Conservation (phyloP, 129 eudicot species). For the Dittrichia graveolens region DNA sequence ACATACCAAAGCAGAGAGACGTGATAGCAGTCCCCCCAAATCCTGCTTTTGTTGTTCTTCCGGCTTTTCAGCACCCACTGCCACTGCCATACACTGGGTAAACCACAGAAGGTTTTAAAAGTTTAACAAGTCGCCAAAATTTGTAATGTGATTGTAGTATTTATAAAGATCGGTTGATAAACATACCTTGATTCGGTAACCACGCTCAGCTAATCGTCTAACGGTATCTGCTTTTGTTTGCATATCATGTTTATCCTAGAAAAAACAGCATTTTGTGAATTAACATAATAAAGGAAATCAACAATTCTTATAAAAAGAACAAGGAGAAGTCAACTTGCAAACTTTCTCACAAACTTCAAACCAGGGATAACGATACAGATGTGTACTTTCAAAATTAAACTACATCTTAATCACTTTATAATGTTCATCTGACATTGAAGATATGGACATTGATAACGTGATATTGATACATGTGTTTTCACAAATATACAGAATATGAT, state of each 20-base stretch:
- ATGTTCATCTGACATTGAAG: too few species aligned
- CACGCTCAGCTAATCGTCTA: slow-evolving; percentile 71
- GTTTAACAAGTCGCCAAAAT: slow-evolving; percentile 1
- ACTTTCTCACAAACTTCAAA: too few species aligned
- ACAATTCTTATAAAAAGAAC: background rate
- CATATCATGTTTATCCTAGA: slow-evolving; percentile 68
- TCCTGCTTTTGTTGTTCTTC: slow-evolving; percentile 27
- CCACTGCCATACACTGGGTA: slow-evolving; percentile 58
- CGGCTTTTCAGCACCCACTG: slow-evolving; percentile 29
- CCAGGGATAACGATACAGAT: too few species aligned
- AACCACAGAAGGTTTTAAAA: slow-evolving; percentile 24
- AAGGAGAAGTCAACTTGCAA: too few species aligned
- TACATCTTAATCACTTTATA: too few species aligned
- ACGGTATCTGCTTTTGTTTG: slow-evolving; percentile 68
- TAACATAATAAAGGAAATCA: slow-evolving; percentile 5
- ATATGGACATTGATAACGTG: too few species aligned
- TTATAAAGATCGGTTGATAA: slow-evolving; percentile 16
- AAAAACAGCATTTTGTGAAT: slow-evolving; percentile 15
- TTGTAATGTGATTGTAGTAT: slow-evolving; percentile 11
- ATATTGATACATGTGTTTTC: too few species aligned
- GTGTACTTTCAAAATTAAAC: too few species aligned
- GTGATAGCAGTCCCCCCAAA: slow-evolving; percentile 54
- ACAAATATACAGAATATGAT: too few species aligned
- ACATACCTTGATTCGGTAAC: slow-evolving; percentile 85
- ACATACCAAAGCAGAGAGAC: slow-evolving; percentile 61